Conservation (phyloP, 2,329 filamentous ascomycete species). For the Epichloe coenophiala region DNA sequence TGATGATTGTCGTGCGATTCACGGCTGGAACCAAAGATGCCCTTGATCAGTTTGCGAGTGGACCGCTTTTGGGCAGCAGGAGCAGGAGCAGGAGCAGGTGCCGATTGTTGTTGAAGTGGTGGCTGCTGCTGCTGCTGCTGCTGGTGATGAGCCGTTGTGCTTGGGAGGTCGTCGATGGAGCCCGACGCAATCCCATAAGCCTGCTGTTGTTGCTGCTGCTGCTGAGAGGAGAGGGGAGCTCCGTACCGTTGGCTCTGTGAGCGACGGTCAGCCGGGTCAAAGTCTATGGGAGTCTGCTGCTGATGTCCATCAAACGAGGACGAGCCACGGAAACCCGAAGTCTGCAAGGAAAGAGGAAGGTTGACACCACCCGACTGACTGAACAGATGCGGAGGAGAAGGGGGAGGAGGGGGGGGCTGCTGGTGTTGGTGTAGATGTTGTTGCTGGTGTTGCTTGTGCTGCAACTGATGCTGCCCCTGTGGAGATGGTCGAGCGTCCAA, state of each 20-base stretch:
- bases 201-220: too few species aligned
- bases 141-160: constrained; percentile 12
- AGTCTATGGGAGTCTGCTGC: constrained; percentile 24
- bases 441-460: constrained; percentile 14
- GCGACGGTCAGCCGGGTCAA: constrained; percentile 27
- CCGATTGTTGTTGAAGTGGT: constrained; percentile 23
- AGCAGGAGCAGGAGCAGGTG: constrained; percentile 12
- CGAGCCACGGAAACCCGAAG: constrained; percentile 12
- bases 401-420: constrained; percentile 14
- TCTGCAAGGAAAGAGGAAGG: constrained; percentile 19
- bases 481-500: constrained; percentile 13
- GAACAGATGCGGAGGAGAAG: constrained; percentile 19
- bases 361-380: constrained; percentile 16
- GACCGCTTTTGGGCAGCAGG: constrained; percentile 31
- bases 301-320: constrained; percentile 21
- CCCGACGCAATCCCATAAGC: constrained; percentile 6
- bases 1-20: constrained; percentile 10
- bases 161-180: constrained; percentile 13
- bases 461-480: constrained; percentile 11
- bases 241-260: constrained; percentile 39
- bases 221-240: constrained; percentile 9
- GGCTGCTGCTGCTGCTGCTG: constrained; percentile 13
- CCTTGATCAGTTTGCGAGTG: constrained; percentile 40
- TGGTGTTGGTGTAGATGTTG: constrained; percentile 13
- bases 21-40: constrained; percentile 31